These are phyloP conservation scores for Fusarium papillatum DNA, from an alignment of 2,329 filamentous ascomycete genomes.

Conservation along the genomic window DNA sequence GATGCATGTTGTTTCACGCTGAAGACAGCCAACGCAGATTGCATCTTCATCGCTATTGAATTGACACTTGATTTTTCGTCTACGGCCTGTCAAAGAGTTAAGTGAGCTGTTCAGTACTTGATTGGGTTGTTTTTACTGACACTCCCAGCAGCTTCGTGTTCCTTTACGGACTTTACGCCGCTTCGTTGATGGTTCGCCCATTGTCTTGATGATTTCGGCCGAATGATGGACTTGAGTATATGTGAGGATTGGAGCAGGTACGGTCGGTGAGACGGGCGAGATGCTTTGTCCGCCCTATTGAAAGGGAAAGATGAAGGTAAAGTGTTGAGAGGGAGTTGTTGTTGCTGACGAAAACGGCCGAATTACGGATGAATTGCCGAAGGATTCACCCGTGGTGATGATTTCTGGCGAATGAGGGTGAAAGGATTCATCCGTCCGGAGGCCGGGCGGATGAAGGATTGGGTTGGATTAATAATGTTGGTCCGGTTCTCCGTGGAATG, in stretches of 20 bases:
- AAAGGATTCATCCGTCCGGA: constrained; percentile 30
- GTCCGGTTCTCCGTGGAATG: constrained; percentile 18
- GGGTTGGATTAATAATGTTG: constrained; percentile 26
- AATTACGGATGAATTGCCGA: constrained; percentile 19
- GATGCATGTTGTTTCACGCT: constrained; percentile 57
- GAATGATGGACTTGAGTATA: constrained; percentile 15
- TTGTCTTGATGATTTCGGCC: constrained; percentile 38
- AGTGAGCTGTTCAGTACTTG: not conserved
- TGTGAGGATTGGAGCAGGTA: not conserved
- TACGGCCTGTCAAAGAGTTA: constrained; percentile 43
- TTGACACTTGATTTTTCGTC: constrained; percentile 67
- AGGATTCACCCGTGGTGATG: not conserved
- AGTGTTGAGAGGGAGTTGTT: not conserved
- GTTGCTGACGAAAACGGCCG: constrained; percentile 30
- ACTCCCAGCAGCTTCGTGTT: constrained; percentile 72
- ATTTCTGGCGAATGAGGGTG: not conserved
- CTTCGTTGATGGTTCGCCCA: constrained; percentile 38
- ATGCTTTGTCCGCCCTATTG: not conserved
- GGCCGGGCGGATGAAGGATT: constrained; percentile 30
- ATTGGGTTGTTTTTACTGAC: constrained; percentile 49
- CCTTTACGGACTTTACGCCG: constrained; percentile 64
- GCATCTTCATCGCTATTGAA: constrained; percentile 56
- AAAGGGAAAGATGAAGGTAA: not conserved
- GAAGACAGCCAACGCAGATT: constrained; percentile 61
- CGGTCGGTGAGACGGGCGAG: not conserved